phyloP scores from a whole-genome alignment of 768 basidiomycete species.

The Pholiota microspora region DNA sequence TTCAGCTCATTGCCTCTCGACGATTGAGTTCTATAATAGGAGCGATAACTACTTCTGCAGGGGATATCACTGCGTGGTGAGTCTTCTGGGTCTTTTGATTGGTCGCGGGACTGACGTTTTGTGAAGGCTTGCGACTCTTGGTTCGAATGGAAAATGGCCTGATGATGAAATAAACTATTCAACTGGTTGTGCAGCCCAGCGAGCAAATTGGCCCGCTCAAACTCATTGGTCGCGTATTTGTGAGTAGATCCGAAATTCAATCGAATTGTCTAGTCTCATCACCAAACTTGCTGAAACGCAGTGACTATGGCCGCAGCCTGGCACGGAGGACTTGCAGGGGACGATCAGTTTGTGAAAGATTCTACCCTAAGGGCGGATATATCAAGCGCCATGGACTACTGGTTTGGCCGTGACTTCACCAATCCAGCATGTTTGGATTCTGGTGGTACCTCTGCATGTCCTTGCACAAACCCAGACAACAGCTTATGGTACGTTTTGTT shows the following conservation, averaged over 20 bases:
- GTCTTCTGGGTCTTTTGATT: not conserved
- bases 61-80: slow-evolving; percentile 40
- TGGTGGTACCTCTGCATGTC: slow-evolving; percentile 52
- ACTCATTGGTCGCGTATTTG: slow-evolving; percentile 55
- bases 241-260: slow-evolving; percentile 22
- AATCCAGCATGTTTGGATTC: slow-evolving; percentile 50
- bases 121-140: slow-evolving; percentile 46
- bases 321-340: slow-evolving; percentile 48
- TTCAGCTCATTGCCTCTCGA: slow-evolving; percentile 24
- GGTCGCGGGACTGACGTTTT: not conserved
- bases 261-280: not conserved
- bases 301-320: slow-evolving; percentile 56
- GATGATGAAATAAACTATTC: slow-evolving; percentile 57
- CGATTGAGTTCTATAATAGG: slow-evolving; percentile 43
- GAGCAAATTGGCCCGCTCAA: slow-evolving; percentile 71
- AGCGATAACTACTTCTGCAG: slow-evolving; percentile 22
- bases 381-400: slow-evolving; percentile 53
- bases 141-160: slow-evolving; percentile 53
- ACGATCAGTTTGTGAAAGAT: slow-evolving; percentile 40
- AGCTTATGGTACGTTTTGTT: slow-evolving; percentile 33
- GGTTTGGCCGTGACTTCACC: slow-evolving; percentile 62
- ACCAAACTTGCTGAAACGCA: slow-evolving; percentile 19
- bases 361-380: slow-evolving; percentile 38
- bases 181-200: slow-evolving; percentile 57
- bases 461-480: slow-evolving; percentile 50